A percentile compares a stretch with the other conserved stretches of the same genome.
Evolutionary conservation across 2,329 filamentous ascomycete species (phyloP).

Genomic region (Karstenula rhodostoma): DNA sequence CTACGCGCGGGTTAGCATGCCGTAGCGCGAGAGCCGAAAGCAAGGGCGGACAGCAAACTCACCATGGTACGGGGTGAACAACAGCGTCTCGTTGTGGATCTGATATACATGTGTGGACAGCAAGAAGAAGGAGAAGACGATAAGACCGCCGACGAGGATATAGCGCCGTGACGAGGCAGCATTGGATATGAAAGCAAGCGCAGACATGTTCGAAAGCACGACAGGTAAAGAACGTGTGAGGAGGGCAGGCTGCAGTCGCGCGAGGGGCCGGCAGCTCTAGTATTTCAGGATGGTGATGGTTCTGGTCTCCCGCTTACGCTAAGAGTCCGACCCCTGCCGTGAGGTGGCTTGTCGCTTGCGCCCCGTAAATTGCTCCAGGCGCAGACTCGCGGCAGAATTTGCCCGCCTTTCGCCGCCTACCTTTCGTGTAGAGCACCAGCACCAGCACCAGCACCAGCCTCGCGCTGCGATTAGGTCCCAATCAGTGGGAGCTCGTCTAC

Average conservation of each 20-base stretch:
- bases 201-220: constrained; percentile 4
- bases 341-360: neutral
- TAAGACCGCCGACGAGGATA: constrained; percentile 7
- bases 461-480: neutral
- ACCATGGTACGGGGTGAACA: constrained; percentile 13
- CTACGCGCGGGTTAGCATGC: constrained; percentile 6
- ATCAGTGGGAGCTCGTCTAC: neutral
- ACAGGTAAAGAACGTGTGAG: neutral
- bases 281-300: constrained; percentile 2
- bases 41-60: neutral
- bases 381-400: neutral
- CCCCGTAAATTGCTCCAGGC: constrained; percentile 1
- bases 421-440: no score
- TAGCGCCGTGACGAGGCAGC: constrained; percentile 4
- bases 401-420: neutral
- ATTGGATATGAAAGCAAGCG: constrained; percentile 10
- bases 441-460: neutral
- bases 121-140: constrained; percentile 9
- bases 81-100: constrained; percentile 12
- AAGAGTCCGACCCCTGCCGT: constrained; percentile 1
- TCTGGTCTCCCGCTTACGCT: constrained; percentile 1
- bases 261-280: neutral
- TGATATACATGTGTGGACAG: constrained; percentile 11
- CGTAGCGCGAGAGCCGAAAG: neutral
- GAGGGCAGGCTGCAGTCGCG: constrained; percentile 9